Conservation (phyloP, 306 rosid genomes). For the Purshia tridentata region DNA sequence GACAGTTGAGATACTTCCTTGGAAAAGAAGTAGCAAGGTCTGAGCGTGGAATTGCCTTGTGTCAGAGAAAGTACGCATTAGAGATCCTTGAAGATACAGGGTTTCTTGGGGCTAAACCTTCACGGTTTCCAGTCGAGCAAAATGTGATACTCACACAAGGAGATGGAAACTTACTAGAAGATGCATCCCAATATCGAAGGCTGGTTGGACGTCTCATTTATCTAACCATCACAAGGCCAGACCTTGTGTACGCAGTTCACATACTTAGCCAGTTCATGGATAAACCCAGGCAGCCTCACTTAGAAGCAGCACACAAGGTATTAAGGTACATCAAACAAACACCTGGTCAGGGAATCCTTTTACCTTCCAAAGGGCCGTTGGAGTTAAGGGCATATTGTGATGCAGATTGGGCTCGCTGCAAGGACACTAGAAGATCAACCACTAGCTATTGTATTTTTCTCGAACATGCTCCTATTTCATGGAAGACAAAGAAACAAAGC, state of each 20-base stretch:
- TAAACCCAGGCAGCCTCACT: not conserved
- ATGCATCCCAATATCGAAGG: conserved; percentile 1
- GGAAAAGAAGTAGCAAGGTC: conserved; percentile 11
- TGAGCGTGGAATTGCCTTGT: not conserved
- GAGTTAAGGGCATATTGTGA: not conserved
- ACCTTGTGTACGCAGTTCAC: not conserved
- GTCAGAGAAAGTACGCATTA: not conserved
- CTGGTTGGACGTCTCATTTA: not conserved
- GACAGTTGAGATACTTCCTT: not conserved
- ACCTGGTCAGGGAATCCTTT: not conserved
- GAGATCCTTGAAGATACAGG: not conserved
- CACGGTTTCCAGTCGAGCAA: not conserved
- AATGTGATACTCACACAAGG: not conserved
- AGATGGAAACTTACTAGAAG: not conserved
- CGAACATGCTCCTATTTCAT: conserved; percentile 1
- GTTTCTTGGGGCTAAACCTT: not conserved
- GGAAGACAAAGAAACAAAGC: conserved; percentile 1
- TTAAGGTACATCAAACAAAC: not conserved
- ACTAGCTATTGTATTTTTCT: not conserved
- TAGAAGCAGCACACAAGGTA: not conserved
- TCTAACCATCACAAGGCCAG: not conserved
- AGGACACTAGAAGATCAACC: not conserved
- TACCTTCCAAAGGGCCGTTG: not conserved
- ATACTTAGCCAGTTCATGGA: not conserved
- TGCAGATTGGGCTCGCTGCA: conserved; percentile 17